A percentile compares a stretch with the other conserved stretches of the same genome.
Evolutionary conservation across 495 filamentous ascomycete genomes (phyloP).

Genomic region (Annulohypoxylon moriforme): DNA sequence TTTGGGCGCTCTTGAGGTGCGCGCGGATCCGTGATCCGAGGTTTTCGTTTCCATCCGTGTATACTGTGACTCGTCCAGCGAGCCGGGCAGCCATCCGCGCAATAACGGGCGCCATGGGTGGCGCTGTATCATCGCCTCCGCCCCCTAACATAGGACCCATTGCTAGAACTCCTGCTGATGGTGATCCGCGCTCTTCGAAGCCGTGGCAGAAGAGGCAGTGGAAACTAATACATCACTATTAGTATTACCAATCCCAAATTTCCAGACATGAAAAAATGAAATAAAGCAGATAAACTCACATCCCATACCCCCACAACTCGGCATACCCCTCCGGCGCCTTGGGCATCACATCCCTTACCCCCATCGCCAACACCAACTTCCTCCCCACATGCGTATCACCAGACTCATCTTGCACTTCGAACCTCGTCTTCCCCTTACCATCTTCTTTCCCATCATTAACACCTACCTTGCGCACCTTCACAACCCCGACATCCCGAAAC

Average conservation of each 20-base stretch:
- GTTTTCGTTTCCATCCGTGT: conserved; percentile 41
- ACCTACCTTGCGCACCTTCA: conserved; percentile 43
- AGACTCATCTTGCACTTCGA: conserved; percentile 50
- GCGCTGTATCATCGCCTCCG: not conserved
- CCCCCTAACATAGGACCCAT: conserved; percentile 29
- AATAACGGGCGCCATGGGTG: conserved; percentile 34
- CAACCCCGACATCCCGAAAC: conserved; percentile 54
- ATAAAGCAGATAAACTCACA: conserved; percentile 47
- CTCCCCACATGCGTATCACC: conserved; percentile 52
- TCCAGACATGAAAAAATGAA: not conserved
- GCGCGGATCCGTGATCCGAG: conserved; percentile 29
- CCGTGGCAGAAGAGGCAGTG: conserved; percentile 52
- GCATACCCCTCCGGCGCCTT: conserved; percentile 48
- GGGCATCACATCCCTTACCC: conserved; percentile 55
- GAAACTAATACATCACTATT: conserved; percentile 22
- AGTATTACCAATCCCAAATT: not conserved
- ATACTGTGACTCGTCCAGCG: conserved; percentile 35
- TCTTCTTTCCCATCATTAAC: too few relatives aligned
- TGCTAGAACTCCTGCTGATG: conserved; percentile 45
- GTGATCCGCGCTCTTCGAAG: conserved; percentile 45
- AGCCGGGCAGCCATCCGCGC: conserved; percentile 40
- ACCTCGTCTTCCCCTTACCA: conserved; percentile 28
- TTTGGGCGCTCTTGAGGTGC: conserved; percentile 22
- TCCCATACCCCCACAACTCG: conserved; percentile 55
- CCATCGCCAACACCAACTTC: conserved; percentile 64